A percentile compares a stretch with the other conserved stretches of the same genome.
These are phyloP conservation scores for Fusarium sp. DNA, from an alignment of 2,329 filamentous ascomycete species.

Conservation along the genomic window DNA sequence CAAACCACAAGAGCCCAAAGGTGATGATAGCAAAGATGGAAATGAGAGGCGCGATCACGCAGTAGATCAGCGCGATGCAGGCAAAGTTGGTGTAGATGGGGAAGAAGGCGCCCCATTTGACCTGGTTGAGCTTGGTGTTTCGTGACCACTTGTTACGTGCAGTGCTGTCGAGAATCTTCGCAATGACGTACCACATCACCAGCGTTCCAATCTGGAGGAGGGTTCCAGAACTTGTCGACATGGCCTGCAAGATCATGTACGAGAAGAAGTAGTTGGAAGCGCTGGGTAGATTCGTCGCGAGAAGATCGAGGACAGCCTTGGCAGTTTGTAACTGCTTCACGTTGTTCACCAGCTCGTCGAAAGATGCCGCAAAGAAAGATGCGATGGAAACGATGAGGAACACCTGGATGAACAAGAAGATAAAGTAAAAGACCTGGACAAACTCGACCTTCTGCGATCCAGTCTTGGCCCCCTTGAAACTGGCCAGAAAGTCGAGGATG, in stretches of 20 bases:
- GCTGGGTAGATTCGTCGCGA: slow-evolving; percentile 85
- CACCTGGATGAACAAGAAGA: slow-evolving; percentile 93
- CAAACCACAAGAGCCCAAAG: slow-evolving; percentile 91
- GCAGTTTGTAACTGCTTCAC: slow-evolving; percentile 64
- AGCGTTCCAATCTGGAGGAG: slow-evolving; percentile 86
- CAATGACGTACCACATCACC: slow-evolving; percentile 83
- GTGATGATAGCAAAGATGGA: slow-evolving; percentile 94
- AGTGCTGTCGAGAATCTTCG: slow-evolving; percentile 86
- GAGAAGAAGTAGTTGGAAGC: slow-evolving; percentile 98
- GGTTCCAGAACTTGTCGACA: slow-evolving; percentile 90
- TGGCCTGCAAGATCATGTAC: slow-evolving; percentile 95
- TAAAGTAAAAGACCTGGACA: slow-evolving; percentile 94
- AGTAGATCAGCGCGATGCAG: slow-evolving; percentile 91
- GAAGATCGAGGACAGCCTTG: slow-evolving; percentile 73
- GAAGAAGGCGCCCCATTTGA: slow-evolving; percentile 94
- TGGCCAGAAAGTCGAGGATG: slow-evolving; percentile 79
- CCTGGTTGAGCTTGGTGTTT: slow-evolving; percentile 80
- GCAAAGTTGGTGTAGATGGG: slow-evolving; percentile 97
- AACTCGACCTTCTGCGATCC: slow-evolving; percentile 81
- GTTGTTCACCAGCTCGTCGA: slow-evolving; percentile 71
- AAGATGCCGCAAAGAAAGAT: slow-evolving; percentile 74
- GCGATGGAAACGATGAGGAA: slow-evolving; percentile 94
- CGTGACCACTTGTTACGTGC: slow-evolving; percentile 84
- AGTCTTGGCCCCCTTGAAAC: slow-evolving; percentile 83
- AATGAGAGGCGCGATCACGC: slow-evolving; percentile 89